Percentiles rank a stretch among this genome's conserved stretches.
phyloP scores from a whole-genome alignment of 2,329 filamentous ascomycete genomes.

The Trichoderma sp. region DNA sequence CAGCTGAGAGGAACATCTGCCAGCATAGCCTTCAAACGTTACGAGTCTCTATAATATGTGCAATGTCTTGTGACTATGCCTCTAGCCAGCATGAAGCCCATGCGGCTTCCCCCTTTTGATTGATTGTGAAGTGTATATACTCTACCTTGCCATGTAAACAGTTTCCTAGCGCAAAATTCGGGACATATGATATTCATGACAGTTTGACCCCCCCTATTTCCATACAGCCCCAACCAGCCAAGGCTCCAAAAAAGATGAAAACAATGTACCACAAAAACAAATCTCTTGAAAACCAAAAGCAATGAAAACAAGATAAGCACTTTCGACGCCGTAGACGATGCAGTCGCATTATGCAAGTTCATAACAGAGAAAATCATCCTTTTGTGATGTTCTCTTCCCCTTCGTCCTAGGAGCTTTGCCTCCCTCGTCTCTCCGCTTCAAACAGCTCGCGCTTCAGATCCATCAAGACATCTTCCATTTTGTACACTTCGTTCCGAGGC shows the following conservation, averaged over 20 bases:
- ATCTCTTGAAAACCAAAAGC: background rate
- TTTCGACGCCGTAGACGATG: slow-evolving; percentile 27
- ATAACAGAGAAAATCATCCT: slow-evolving; percentile 7
- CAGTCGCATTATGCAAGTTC: slow-evolving; percentile 25
- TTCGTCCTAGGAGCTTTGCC: slow-evolving; percentile 32
- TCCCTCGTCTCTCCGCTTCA: slow-evolving; percentile 65
- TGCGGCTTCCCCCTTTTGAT: background rate
- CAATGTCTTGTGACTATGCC: background rate
- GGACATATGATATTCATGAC: slow-evolving; percentile 16
- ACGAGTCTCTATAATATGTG: background rate
- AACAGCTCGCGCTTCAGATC: slow-evolving; percentile 75
- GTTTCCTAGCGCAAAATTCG: background rate
- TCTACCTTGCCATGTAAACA: background rate
- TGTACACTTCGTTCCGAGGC: slow-evolving; percentile 65
- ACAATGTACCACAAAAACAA: background rate
- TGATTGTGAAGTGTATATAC: background rate
- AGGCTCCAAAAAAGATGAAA: background rate
- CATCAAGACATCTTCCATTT: slow-evolving; percentile 77
- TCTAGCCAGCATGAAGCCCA: background rate
- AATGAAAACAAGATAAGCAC: background rate
- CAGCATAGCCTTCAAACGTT: too few relatives aligned
- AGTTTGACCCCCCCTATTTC: background rate
- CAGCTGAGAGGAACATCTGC: too few relatives aligned
- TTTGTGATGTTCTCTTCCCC: slow-evolving; percentile 27
- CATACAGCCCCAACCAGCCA: slow-evolving; percentile 10